Evolutionary conservation across 208 protist genomes (phyloP).

Genomic region (Plasmodiophora brassicae): DNA sequence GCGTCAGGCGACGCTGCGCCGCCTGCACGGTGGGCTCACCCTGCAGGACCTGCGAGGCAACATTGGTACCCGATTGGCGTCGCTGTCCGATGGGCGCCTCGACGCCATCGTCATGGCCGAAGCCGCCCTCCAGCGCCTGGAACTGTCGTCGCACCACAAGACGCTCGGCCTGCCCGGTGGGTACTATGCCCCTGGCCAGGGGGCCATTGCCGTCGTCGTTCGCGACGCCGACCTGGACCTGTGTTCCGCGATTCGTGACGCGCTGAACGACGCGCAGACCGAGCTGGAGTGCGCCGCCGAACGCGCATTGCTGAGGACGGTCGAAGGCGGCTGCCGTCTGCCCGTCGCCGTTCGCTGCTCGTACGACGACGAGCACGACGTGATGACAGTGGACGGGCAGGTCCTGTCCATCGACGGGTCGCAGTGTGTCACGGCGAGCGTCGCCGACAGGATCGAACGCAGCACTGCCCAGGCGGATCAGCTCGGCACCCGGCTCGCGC

Average conservation of each 20-base stretch:
- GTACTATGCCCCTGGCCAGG: background rate
- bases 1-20: background rate
- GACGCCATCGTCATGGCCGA: background rate
- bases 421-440: too few relatives aligned
- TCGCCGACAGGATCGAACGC: too few relatives aligned
- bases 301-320: background rate
- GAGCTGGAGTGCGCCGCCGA: background rate
- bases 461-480: too few relatives aligned
- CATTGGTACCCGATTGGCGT: constrained; percentile 28
- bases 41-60: constrained; percentile 16
- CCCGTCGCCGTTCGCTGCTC: background rate
- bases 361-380: background rate
- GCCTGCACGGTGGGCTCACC: background rate
- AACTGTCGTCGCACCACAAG: background rate
- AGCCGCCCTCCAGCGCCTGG: constrained; percentile 1
- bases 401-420: background rate
- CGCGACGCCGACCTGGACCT: constrained; percentile 12
- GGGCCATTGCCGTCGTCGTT: constrained; percentile 7
- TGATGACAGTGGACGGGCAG: background rate
- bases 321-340: constrained; percentile 25
- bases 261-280: background rate
- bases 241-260: background rate
- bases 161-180: background rate
- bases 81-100: background rate
- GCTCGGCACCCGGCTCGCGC: too few relatives aligned